phyloP scores from a whole-genome alignment of 441 rosid genomes.

The Gossypium lobatum region DNA sequence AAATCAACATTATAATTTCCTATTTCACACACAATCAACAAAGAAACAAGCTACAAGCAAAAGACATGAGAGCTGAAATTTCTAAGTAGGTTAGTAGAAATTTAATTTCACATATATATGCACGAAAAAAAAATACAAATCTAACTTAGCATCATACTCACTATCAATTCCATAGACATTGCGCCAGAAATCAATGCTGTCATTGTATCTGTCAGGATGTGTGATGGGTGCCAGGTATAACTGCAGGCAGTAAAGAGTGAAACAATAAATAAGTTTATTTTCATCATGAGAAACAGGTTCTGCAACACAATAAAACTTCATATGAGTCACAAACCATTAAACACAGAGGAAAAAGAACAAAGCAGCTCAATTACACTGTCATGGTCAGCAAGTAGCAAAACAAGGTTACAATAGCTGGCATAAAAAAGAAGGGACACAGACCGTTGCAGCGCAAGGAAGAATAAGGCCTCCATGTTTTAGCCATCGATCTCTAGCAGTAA shows the following conservation, averaged over 20 bases:
- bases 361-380: not conserved
- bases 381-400: not conserved
- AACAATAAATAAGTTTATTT: constrained; percentile 13
- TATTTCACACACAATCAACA: not conserved
- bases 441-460: constrained; percentile 91
- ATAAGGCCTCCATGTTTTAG: constrained; percentile 89
- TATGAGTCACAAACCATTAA: not conserved
- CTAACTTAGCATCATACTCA: constrained; percentile 37
- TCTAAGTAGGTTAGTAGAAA: not conserved
- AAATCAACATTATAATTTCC: constrained; percentile 2
- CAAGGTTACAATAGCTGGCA: not conserved
- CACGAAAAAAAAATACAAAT: not conserved
- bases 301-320: constrained; percentile 6
- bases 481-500: constrained; percentile 96
- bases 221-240: constrained; percentile 95
- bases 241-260: constrained; percentile 39
- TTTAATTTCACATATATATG: not conserved
- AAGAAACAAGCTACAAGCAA: not conserved
- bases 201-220: constrained; percentile 83
- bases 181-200: constrained; percentile 95
- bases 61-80: not conserved
- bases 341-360: not conserved
- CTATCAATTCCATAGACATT: constrained; percentile 97
- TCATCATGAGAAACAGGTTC: constrained; percentile 1
- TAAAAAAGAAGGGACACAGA: constrained; percentile 19